These are phyloP conservation scores for Oryza officinalis DNA, from an alignment of 176 grass and related monocot species.

Conservation along the genomic window DNA sequence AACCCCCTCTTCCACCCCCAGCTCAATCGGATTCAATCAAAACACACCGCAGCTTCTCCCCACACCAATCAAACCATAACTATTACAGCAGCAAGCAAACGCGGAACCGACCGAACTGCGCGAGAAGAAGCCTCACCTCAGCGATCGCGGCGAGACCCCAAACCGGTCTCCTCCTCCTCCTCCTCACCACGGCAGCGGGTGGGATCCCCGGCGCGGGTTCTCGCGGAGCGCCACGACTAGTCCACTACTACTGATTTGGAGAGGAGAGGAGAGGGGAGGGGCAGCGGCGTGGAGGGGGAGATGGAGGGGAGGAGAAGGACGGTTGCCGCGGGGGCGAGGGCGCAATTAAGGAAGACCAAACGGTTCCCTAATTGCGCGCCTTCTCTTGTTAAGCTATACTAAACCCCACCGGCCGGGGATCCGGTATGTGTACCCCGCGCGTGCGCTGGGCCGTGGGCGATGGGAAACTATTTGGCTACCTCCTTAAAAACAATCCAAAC, in stretches of 20 bases:
- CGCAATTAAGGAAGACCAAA: conserved; percentile 48
- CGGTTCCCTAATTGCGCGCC: conserved; percentile 36
- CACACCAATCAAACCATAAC: background rate
- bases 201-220: background rate
- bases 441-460: background rate
- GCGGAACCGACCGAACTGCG: background rate
- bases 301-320: background rate
- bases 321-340: conserved; percentile 20
- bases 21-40: background rate
- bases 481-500: too few relatives aligned
- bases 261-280: background rate
- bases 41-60: background rate
- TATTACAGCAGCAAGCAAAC: background rate
- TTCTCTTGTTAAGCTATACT: background rate
- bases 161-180: background rate
- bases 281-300: background rate
- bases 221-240: background rate
- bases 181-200: background rate
- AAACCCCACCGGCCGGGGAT: background rate
- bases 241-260: background rate
- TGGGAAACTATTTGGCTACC: too few relatives aligned
- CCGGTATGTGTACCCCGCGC: background rate
- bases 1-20: background rate
- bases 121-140: conserved; percentile 38
- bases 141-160: background rate